A percentile compares a stretch with the other conserved stretches of the same genome.
These are phyloP conservation scores for Parastagonospora nodorum DNA, from an alignment of 2,329 filamentous ascomycete species.

Conservation along the genomic window DNA sequence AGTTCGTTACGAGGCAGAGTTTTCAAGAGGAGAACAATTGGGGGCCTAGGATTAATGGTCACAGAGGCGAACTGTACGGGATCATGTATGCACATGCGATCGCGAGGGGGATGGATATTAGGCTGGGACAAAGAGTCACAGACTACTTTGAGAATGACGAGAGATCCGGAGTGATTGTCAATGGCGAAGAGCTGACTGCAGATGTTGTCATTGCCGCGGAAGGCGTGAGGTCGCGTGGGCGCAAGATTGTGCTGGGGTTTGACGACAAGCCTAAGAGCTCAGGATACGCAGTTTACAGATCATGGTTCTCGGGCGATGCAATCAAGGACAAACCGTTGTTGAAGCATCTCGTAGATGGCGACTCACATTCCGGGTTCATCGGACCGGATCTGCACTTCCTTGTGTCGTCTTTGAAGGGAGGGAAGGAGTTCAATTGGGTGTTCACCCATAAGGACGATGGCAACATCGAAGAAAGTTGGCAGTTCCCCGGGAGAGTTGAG, in stretches of 20 bases:
- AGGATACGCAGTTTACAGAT: slow-evolving; percentile 60
- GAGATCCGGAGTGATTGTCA: slow-evolving; percentile 58
- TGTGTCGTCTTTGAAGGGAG: slow-evolving; percentile 40
- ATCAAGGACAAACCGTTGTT: slow-evolving; percentile 32
- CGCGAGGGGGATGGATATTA: slow-evolving; percentile 59
- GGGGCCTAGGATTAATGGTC: slow-evolving; percentile 64
- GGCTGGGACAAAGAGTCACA: slow-evolving; percentile 56
- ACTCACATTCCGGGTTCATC: slow-evolving; percentile 40
- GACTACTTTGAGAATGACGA: slow-evolving; percentile 62
- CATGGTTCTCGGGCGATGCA: slow-evolving; percentile 45
- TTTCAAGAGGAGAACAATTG: slow-evolving; percentile 41
- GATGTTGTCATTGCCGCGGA: slow-evolving; percentile 60
- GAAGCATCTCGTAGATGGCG: slow-evolving; percentile 41
- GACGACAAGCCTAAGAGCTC: slow-evolving; percentile 58
- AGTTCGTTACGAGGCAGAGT: slow-evolving; percentile 63
- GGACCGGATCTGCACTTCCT: slow-evolving; percentile 45
- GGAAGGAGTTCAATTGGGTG: slow-evolving; percentile 45
- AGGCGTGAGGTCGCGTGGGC: slow-evolving; percentile 58
- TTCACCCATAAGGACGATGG: slow-evolving; percentile 47
- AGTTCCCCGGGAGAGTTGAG: slow-evolving; percentile 37
- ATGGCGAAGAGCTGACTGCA: slow-evolving; percentile 51
- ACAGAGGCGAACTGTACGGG: slow-evolving; percentile 63
- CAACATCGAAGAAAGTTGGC: slow-evolving; percentile 42
- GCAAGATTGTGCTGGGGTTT: slow-evolving; percentile 59
- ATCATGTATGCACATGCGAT: slow-evolving; percentile 62